A percentile compares a stretch with the other conserved stretches of the same genome.
Conservation (phyloP, 768 basidiomycete species). For the Lentinula boryana region DNA sequence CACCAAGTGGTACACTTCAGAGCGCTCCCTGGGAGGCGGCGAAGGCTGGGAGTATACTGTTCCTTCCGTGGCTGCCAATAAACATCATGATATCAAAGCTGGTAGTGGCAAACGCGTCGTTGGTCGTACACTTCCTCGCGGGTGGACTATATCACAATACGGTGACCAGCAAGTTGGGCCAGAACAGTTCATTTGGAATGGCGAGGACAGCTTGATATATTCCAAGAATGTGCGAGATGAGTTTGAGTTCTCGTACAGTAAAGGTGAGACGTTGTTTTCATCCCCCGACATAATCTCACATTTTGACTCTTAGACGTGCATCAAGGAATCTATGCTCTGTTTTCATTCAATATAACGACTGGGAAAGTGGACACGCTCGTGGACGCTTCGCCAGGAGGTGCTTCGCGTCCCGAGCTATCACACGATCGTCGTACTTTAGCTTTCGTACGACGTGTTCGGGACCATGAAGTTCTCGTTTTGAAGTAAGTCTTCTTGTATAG, state of each 20-base stretch:
- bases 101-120: slow-evolving; percentile 51
- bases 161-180: slow-evolving; percentile 68
- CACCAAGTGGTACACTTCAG: slow-evolving; percentile 74
- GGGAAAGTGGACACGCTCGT: slow-evolving; percentile 48
- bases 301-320: slow-evolving; percentile 49
- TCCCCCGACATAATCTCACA: not conserved
- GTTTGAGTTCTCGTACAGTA: slow-evolving; percentile 52
- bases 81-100: slow-evolving; percentile 23
- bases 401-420: slow-evolving; percentile 65
- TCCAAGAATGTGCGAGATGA: slow-evolving; percentile 58
- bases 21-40: slow-evolving; percentile 60
- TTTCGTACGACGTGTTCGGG: slow-evolving; percentile 67
- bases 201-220: slow-evolving; percentile 54
- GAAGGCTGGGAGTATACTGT: slow-evolving; percentile 68
- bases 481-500: slow-evolving; percentile 38
- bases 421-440: slow-evolving; percentile 64
- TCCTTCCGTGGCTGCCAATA: slow-evolving; percentile 31
- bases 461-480: slow-evolving; percentile 67
- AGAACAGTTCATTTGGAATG: slow-evolving; percentile 63
- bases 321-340: slow-evolving; percentile 65
- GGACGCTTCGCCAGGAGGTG: slow-evolving; percentile 58
- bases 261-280: slow-evolving; percentile 35
- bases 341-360: slow-evolving; percentile 57
- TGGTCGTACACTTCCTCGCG: slow-evolving; percentile 49
- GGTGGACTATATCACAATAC: slow-evolving; percentile 57